Base-by-base conservation (phyloP, 805 yeast species). In the Blastobotrys peoriensis region DNA sequence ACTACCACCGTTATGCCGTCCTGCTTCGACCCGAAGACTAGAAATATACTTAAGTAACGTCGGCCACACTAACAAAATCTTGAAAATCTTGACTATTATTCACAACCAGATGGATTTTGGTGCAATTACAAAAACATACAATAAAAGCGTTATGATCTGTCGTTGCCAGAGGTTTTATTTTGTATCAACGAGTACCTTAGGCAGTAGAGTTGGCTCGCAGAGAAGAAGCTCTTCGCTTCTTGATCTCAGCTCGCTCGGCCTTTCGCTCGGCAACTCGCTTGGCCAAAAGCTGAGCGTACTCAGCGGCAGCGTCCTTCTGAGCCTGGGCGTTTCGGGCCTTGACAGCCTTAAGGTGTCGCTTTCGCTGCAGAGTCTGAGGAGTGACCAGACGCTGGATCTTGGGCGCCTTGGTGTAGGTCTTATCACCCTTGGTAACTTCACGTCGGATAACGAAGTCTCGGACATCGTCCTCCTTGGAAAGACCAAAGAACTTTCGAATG, bases 251-350 rank as follows among this genome's bases (percentile, higher is more conserved):
- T 79, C 80, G 86, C 77, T 87, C 95, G 71, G 94, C 91, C 81
- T 91, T 91, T 79, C 89, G 87, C 78, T 91, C 97, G 75, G 87
- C 85, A 73, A 91, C 84, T 76, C 98, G 91, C 79, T 87, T 78
- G 70, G 99, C 98, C 73, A 93, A 81, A 70, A 93, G 80, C 78
- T 89, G 95, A 70, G 97, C 95, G 83, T 93, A 93, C 77, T 93
- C 98, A 70, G 98, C 95, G 75, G 99, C 98, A 77, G 95, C 96
- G 74, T 93, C 98, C 87, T 95, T 88, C 78, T 88, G 96, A 68
- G 86, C 88, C 81, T 87, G 95, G 72, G 98, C 97, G 75, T 86
- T 86, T 79, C 81, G 86, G 72, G 86, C 77, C 84, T 93, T 93
- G 76, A 82, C 76, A 65, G 96, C 82, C 73, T 79, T 85, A 72